Evolutionary conservation across 1,284 basidiomycete species (phyloP).

Genomic region (Bjerkandera adusta): DNA sequence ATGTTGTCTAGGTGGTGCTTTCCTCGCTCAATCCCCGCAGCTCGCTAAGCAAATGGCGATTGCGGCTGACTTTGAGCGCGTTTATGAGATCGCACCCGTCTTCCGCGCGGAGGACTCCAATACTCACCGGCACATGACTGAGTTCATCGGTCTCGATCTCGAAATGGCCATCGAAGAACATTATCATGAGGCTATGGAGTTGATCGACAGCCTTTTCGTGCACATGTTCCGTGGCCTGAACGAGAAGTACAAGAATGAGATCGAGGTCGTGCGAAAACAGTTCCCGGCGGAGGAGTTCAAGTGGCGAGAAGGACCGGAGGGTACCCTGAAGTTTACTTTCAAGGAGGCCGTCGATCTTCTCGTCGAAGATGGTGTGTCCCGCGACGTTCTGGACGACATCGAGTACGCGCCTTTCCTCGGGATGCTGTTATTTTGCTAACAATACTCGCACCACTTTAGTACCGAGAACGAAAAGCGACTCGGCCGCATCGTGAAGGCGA

Average conservation of each 20-base stretch:
- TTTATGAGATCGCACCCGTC: constrained; percentile 95
- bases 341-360: constrained; percentile 86
- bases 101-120: constrained; percentile 99
- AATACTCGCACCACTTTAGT: no score
- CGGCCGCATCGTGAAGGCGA: constrained; percentile 85
- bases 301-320: constrained; percentile 79
- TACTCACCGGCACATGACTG: constrained; percentile 97
- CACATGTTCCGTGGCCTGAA: constrained; percentile 82
- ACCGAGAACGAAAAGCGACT: constrained; percentile 93
- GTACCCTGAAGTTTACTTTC: constrained; percentile 83
- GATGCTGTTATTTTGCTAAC: background rate
- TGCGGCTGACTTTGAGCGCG: constrained; percentile 95
- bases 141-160: constrained; percentile 98
- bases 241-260: constrained; percentile 77
- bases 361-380: constrained; percentile 78
- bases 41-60: constrained; percentile 99
- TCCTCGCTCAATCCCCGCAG: constrained; percentile 95
- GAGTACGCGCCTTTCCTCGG: constrained; percentile 48
- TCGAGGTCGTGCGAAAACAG: constrained; percentile 80
- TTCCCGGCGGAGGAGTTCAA: constrained; percentile 92
- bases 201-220: constrained; percentile 83
- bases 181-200: constrained; percentile 93
- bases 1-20: constrained; percentile 74
- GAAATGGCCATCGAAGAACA: constrained; percentile 99
- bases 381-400: constrained; percentile 82